Base-by-base conservation (phyloP, 2,329 filamentous ascomycete genomes). In the Colletotrichum sp. region DNA sequence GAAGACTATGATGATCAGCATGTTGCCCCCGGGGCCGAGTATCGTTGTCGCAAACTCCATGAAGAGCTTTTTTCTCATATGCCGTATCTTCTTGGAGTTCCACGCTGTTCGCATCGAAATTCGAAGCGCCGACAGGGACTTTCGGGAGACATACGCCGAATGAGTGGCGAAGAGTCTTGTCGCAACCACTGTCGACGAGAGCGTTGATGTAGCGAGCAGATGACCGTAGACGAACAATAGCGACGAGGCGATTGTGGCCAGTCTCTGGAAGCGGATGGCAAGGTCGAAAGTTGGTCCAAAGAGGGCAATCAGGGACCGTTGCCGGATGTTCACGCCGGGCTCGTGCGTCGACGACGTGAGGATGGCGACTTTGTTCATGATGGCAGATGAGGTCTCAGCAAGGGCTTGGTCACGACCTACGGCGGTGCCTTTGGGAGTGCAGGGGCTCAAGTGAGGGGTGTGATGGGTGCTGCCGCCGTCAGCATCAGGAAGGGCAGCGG, bases 11-110 rank as follows among this genome's bases (percentile, higher is more conserved):
- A 91, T 80, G 76, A 88, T 85, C 71, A 92, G 62, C 34, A 82
- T 80, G 77, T 90, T 90, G 7, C 86, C 86, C 28, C 88, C 85
- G 7, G 87, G 85, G 5, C 90, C 89, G 26, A 92, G 85, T 49
- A 91, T 83, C 66, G 88, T 85, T 65, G 87, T 83, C 73, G 87
- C 88, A 72, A 92, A 86, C 80, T 92, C 90, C 78, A 88, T 88
- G 71, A 88, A 88, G 70, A 90, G 77, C 78, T 87, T 88, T 77
- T 86, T 88, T 55, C 87, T 83, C 52, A 90, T 64, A n/a, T 79
- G 81, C 72, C 81, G 82, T 18, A 84, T 67, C 7, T 76, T 79
- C 59, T 81, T 84, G 21, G 84, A 85, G 68, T 87, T 83, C 87
- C 87, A 89, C 13, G 34, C 74, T 21, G 15, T 62, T 13, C 49